Conservation (phyloP, 2,329 filamentous ascomycete species). For the Exophiala aquamarina region DNA sequence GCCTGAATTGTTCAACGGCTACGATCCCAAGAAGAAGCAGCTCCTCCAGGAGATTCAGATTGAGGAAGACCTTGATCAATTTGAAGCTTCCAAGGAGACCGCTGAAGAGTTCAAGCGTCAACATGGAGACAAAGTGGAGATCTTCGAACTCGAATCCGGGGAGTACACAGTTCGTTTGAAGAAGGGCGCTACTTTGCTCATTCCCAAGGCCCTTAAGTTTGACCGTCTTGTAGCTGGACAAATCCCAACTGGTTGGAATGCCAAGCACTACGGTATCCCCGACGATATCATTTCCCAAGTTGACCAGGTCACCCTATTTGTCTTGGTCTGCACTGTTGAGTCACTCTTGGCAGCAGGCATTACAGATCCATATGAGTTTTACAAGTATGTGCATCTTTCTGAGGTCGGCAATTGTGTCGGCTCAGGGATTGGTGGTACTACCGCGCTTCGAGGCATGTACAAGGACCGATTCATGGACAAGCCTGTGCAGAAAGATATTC, state of each 20-base stretch:
- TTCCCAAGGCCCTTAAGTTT: conserved; percentile 95
- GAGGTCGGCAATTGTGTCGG: conserved; percentile 98
- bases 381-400: conserved; percentile 98
- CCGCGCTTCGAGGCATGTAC: conserved; percentile 94
- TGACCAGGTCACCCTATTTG: conserved; percentile 91
- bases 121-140: conserved; percentile 95
- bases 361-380: conserved; percentile 98
- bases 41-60: conserved; percentile 97
- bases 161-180: conserved; percentile 93
- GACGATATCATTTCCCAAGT: conserved; percentile 98
- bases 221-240: conserved; percentile 97
- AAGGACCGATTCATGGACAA: conserved; percentile 96
- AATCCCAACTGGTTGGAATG: conserved; percentile 95
- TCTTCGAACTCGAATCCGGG: conserved; percentile 93
- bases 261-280: conserved; percentile 91
- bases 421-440: conserved; percentile 95
- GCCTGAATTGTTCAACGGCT: conserved; percentile 93
- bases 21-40: conserved; percentile 98
- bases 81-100: conserved; percentile 95
- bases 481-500: conserved; percentile 96
- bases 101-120: conserved; percentile 96
- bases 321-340: conserved; percentile 91
- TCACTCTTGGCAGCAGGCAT: conserved; percentile 89
- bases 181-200: conserved; percentile 92
- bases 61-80: conserved; percentile 93